Evolutionary conservation across 139 green algal genomes (phyloP).

Genomic region (Auxenochlorella pyrenoidosa): DNA sequence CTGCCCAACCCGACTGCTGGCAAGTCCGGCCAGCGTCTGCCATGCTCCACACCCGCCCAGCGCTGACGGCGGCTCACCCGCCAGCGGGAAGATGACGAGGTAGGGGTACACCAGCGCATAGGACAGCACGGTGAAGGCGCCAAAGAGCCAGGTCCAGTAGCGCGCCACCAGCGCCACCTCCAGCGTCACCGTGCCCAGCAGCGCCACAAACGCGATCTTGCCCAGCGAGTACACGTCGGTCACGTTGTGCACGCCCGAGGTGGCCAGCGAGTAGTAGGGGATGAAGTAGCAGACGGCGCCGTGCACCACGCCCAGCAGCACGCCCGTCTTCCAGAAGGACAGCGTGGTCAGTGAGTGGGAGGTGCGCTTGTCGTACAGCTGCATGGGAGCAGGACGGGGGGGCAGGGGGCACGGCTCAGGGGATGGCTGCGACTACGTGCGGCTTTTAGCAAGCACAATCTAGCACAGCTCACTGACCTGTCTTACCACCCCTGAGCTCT

Average conservation of each 20-base stretch:
- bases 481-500: no score
- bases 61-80: slow-evolving; percentile 17
- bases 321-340: slow-evolving; percentile 69
- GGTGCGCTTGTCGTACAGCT: slow-evolving; percentile 69
- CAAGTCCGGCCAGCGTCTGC: no score
- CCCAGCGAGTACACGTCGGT: slow-evolving; percentile 67
- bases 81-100: slow-evolving; percentile 66
- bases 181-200: slow-evolving; percentile 72
- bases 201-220: slow-evolving; percentile 51
- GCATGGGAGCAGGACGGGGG: slow-evolving; percentile 1
- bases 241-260: slow-evolving; percentile 44
- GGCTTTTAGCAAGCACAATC: no score
- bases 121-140: slow-evolving; percentile 58
- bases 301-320: slow-evolving; percentile 54
- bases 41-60: background rate
- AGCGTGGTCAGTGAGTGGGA: slow-evolving; percentile 50
- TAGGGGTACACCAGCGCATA: slow-evolving; percentile 77
- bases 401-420: no score
- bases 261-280: slow-evolving; percentile 58
- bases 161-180: slow-evolving; percentile 70
- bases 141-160: slow-evolving; percentile 78
- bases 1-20: no score
- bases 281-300: slow-evolving; percentile 74
- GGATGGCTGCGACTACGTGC: background rate
- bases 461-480: no score